phyloP scores from a whole-genome alignment of 495 filamentous ascomycete species.

The Neurospora hispaniola region DNA sequence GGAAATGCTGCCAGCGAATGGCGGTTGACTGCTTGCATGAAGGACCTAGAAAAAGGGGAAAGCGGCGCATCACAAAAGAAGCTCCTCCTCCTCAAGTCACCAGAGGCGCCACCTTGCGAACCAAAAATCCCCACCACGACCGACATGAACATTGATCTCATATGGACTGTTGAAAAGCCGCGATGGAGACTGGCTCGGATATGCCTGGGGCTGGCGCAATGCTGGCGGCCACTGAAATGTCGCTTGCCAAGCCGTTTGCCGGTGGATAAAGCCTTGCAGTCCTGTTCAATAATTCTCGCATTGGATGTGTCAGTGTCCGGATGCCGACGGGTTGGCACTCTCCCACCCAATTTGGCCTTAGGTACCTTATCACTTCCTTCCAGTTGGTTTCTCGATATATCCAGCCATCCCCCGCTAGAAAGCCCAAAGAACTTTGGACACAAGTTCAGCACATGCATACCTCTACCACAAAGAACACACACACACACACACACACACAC shows the following conservation, averaged over 20 bases:
- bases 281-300: background rate
- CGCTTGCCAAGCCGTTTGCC: background rate
- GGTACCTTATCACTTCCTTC: too few relatives aligned
- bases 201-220: background rate
- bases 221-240: background rate
- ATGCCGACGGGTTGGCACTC: background rate
- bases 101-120: background rate
- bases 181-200: background rate
- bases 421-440: background rate
- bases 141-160: background rate
- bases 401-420: background rate
- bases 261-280: background rate
- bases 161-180: background rate
- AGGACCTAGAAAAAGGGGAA: background rate
- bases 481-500: background rate
- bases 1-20: background rate
- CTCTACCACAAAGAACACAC: background rate
- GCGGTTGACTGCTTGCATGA: background rate
- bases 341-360: background rate
- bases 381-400: background rate
- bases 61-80: background rate
- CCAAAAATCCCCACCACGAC: background rate
- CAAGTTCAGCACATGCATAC: background rate
- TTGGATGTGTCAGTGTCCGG: background rate
- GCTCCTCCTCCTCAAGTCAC: background rate